phyloP scores from a whole-genome alignment of 305 asterid genomes.

The Caryopteris hybrid region DNA sequence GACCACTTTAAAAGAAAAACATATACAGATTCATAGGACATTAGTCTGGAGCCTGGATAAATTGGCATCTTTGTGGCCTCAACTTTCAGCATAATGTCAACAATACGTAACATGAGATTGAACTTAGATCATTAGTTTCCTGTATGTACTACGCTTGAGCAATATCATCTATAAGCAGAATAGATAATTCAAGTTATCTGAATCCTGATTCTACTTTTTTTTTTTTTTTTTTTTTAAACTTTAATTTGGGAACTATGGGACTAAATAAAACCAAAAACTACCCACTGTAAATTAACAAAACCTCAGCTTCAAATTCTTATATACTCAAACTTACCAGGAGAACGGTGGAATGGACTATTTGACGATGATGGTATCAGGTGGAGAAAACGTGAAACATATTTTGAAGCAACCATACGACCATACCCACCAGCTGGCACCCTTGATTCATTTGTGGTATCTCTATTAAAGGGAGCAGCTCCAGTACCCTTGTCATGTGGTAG shows the following conservation, averaged over 20 bases:
- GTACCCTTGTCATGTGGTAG: slow-evolving; percentile 96
- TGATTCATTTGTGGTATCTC: slow-evolving; percentile 46
- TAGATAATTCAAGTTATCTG: neutral
- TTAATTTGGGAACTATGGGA: neutral
- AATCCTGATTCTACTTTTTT: neutral
- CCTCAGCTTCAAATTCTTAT: slow-evolving; percentile 6
- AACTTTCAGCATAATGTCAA: neutral
- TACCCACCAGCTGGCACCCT: slow-evolving; percentile 65
- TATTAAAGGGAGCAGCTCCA: slow-evolving; percentile 73
- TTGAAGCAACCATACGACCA: slow-evolving; percentile 89
- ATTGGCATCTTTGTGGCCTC: neutral
- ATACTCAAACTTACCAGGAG: slow-evolving; percentile 61
- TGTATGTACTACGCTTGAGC: neutral
- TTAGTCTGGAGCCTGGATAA: neutral
- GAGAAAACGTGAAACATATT: slow-evolving; percentile 89
- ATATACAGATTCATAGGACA: no score
- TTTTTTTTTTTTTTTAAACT: neutral
- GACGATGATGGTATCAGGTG: slow-evolving; percentile 78
- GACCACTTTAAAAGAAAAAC: no score
- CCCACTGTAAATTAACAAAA: neutral
- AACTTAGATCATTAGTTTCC: neutral
- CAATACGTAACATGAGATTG: neutral
- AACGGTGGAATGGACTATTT: slow-evolving; percentile 46
- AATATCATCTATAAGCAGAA: neutral
- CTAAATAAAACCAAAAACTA: neutral